phyloP scores from a whole-genome alignment of 805 yeast species.

The Wickerhamomyces bisporus region DNA sequence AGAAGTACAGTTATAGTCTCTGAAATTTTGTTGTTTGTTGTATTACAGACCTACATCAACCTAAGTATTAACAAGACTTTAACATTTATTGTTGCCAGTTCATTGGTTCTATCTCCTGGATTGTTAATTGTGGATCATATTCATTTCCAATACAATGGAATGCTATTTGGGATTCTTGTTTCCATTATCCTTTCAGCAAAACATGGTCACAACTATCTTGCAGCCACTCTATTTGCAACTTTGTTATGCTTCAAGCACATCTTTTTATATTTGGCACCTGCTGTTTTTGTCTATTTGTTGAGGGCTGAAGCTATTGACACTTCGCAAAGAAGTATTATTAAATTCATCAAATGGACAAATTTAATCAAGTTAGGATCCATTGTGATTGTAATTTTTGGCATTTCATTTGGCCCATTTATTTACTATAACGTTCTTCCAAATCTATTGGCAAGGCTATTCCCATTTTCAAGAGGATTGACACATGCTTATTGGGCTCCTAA shows the following conservation, averaged over 20 bases:
- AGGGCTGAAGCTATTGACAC: slow-evolving; percentile 62
- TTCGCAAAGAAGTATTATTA: slow-evolving; percentile 25
- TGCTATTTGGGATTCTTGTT: slow-evolving; percentile 80
- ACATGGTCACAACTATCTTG: slow-evolving; percentile 45
- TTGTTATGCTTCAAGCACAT: slow-evolving; percentile 93
- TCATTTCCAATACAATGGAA: slow-evolving; percentile 95
- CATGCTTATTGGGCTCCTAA: slow-evolving; percentile 99
- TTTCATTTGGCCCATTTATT: slow-evolving; percentile 78
- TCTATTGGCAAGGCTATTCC: slow-evolving; percentile 69
- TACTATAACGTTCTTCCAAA: slow-evolving; percentile 54
- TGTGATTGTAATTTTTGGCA: slow-evolving; percentile 53
- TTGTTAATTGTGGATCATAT: slow-evolving; percentile 88
- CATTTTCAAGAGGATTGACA: slow-evolving; percentile 90
- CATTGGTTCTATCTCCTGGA: slow-evolving; percentile 86
- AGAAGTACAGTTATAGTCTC: slow-evolving; percentile 72
- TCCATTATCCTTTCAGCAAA: slow-evolving; percentile 70
- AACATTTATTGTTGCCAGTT: slow-evolving; percentile 72
- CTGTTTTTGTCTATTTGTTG: slow-evolving; percentile 75
- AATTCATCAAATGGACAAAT: slow-evolving; percentile 47
- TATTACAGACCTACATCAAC: slow-evolving; percentile 68
- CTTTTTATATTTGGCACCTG: slow-evolving; percentile 89
- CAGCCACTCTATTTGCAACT: slow-evolving; percentile 67
- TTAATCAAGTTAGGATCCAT: slow-evolving; percentile 56
- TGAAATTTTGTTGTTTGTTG: slow-evolving; percentile 64
- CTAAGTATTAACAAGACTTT: slow-evolving; percentile 35